A percentile compares a stretch with the other conserved stretches of the same genome.
Conservation (phyloP, 768 basidiomycete genomes). For the Wakefieldia striispora region DNA sequence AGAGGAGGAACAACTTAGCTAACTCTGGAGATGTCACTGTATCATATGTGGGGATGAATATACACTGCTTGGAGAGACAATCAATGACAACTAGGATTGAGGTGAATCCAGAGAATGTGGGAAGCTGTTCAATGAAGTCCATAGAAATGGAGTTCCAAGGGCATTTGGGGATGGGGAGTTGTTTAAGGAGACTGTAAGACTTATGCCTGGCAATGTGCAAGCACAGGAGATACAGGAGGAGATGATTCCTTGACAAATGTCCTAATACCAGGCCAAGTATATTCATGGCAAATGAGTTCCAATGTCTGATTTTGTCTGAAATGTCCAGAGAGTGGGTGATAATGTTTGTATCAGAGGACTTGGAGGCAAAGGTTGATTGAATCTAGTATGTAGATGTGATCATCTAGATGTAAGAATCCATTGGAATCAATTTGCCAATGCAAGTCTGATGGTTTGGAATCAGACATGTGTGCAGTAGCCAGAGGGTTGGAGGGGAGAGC, state of each 20-base stretch:
- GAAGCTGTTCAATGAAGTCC: background rate
- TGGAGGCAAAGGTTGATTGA: background rate
- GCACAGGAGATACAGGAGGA: no score
- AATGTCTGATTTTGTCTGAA: no score
- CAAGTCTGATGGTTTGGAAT: background rate
- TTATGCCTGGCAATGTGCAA: background rate
- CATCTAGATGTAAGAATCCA: background rate
- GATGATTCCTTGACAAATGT: no score
- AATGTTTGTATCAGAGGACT: background rate
- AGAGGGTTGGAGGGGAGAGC: background rate
- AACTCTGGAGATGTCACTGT: background rate
- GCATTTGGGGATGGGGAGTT: background rate
- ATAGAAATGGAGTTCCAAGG: slow-evolving; percentile 1
- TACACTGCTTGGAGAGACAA: background rate
- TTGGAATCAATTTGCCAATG: background rate
- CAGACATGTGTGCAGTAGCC: no score
- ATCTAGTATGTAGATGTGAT: background rate
- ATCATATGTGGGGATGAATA: background rate
- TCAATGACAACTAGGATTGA: background rate
- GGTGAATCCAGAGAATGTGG: no score
- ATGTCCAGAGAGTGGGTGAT: background rate
- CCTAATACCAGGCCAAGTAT: no score
- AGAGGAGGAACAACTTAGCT: background rate
- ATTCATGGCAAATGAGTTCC: no score
- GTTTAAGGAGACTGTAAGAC: background rate